Evolutionary conservation across 306 rosid species (phyloP), one percentile per base, ranked within the genome.

Genomic region (Begonia fuchsioides): DNA sequence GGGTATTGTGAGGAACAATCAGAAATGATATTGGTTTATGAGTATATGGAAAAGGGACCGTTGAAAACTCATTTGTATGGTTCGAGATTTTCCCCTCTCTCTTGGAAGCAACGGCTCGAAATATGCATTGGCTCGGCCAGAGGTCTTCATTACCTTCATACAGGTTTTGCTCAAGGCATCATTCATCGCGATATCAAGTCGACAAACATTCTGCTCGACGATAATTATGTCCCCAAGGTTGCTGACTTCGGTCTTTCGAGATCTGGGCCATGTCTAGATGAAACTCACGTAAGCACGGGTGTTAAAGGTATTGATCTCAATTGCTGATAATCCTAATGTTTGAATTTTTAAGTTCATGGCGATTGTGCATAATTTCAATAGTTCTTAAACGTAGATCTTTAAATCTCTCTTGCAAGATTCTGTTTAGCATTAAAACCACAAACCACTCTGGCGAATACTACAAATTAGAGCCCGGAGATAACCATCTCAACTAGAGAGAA

Each of bases 221-320:
- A 92, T 52, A 71, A 73, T 38, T 82, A 78, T 61, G 81, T 86
- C 47, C 93, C 99, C 9, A 86, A 92, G 59, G 99, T 92, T 71
- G 93, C 99, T n/a, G 96, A 92, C 61, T 92, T 92, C 40, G 99
- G 99, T 53, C 99, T 92, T 59, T 92, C 99, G 11, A 77, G 96
- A 63, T 73, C 86, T 3, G 99, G 99, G 13, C 96, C 96, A 5
- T 81, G 96, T 62, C 68, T 92, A 9, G 18, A 82, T 52, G 96
- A 92, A 68, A 92, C 94, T 14, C 99, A 92, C 56, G 98, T 92
- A 53, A 92, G 99, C 45, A 82, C 99, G 10, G 82, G 82, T 17
- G 99, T 92, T 50, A 86, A 92, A 26, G 35, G 35, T 26, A 26
- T 26, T 4, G 35, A 26, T 6, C 8, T 26, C 32, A 26, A 1